Base-by-base conservation (phyloP, 768 basidiomycete species). In the Mrakia hoshinonis region DNA sequence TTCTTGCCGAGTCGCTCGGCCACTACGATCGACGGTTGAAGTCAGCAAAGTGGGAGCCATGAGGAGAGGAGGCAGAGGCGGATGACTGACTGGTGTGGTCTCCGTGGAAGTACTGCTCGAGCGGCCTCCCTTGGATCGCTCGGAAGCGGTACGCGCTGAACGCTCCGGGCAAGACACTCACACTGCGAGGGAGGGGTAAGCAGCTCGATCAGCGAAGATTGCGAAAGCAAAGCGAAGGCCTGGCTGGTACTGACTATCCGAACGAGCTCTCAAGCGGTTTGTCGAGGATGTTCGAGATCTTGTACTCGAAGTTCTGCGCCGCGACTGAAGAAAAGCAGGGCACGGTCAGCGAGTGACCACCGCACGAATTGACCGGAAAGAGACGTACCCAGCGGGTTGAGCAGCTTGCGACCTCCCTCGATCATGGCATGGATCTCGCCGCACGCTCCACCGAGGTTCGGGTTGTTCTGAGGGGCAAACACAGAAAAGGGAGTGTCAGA, bases 381-480 rank as follows among this genome's bases (percentile, higher is more conserved):
- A 31, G 18, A 68, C 75, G 67, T 43, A 77, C 76, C 76, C n/a
- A 78, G 70, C 11, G 76, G 94, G 77, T 97, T 97, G 73, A 97
- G 79, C 31, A 97, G 85, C 79, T 96, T 96, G 80, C 80, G 87
- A 20, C 91, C 91, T 79, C 92, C 86, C 0, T 77, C 77, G 76
- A 95, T 90, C 94, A 95, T 95, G 73, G 94, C 94, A 74, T 94
- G 90, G 75, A 95, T 94, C 83, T 95, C 92, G 75, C 92, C 92
- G 80, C 91, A 93, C 77, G 90, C 91, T 58, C 91, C 91, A 55
- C 77, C 77, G 2, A 78, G 73, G 55, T 77, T 69, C 2, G 74
- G 74, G 58, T 78, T 75, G 69, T 78, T 78, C n/a, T n/a, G n/a
- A n/a, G n/a, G n/a, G n/a, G n/a, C n/a, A n/a, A n/a, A n/a, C n/a